phyloP scores from a whole-genome alignment of 2,329 filamentous ascomycete species.

The Penicillium sp. region DNA sequence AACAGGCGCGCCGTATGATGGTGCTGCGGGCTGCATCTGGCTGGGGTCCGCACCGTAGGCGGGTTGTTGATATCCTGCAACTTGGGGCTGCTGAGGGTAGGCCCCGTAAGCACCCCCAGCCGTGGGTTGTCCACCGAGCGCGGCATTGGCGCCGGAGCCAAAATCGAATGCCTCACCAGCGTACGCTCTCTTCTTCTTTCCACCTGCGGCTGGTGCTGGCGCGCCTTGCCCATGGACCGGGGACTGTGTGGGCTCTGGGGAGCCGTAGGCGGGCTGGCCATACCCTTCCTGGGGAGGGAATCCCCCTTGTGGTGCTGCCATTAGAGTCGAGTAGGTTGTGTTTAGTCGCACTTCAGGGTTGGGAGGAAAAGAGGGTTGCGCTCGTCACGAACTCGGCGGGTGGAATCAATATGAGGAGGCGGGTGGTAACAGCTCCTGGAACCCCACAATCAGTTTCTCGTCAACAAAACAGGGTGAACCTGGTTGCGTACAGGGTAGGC shows the following conservation, averaged over 20 bases:
- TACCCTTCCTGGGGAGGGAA: constrained; percentile 54
- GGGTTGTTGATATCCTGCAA: constrained; percentile 45
- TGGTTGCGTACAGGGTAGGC: constrained; percentile 1
- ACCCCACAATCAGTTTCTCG: constrained; percentile 26
- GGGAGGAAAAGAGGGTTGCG: constrained; percentile 8
- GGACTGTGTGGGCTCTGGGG: constrained; percentile 41
- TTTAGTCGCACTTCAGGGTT: constrained; percentile 3
- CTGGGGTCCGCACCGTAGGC: constrained; percentile 47
- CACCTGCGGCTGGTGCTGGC: constrained; percentile 35
- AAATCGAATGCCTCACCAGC: constrained; percentile 94
- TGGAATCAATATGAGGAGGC: constrained; percentile 17
- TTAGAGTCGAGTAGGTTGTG: constrained; percentile 28
- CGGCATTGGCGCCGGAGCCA: constrained; percentile 79
- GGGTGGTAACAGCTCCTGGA: constrained; percentile 28
- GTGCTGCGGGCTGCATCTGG: constrained; percentile 60
- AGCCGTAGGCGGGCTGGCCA: constrained; percentile 43
- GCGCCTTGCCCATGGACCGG: constrained; percentile 33
- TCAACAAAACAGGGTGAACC: constrained; percentile 4
- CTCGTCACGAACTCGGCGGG: constrained; percentile 11
- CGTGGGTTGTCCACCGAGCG: constrained; percentile 48
- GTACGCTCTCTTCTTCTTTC: constrained; percentile 85
- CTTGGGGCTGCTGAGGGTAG: constrained; percentile 57
- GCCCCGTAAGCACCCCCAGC: constrained; percentile 63
- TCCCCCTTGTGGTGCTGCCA: constrained; percentile 54
- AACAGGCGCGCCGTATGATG: constrained; percentile 62